Base-by-base conservation (phyloP, 1,284 basidiomycete genomes). In the Heterobasidion occidentale region DNA sequence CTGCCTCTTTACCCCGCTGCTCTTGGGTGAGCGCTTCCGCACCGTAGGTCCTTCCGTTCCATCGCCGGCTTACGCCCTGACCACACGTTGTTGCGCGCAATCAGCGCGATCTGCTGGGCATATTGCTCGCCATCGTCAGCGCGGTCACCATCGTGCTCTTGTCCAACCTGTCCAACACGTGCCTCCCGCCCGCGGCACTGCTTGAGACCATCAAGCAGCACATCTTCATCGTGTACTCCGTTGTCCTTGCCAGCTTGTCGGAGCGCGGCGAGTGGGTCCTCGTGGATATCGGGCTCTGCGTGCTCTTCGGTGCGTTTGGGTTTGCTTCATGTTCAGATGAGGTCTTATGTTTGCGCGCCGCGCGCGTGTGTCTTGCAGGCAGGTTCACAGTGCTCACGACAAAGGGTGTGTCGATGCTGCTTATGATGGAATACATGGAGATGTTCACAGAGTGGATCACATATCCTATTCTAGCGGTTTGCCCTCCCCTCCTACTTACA, bases 321-420 rank as follows among this genome's bases (percentile, higher is more conserved):
- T 47, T 47, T 6, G 7, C 12, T 47, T 27, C 7, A 3, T 47
- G 20, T 7, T 9, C 2, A 15, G n/a, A 36, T 36, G 50, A 36
- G 5, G 33, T 15, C 35, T 51, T 38, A 11, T 7, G 4, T 36
- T 34, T 36, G 17, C 34, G n/a, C 3, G 20, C 20, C 20, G 3
- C 20, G 20, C 20, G 3, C 20, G 33, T n/a, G 33, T 19, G 33
- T 17, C 15, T 50, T 7, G 6, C 59, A 88, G 93, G 94, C 33
- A 94, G 93, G 5, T 98, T 95, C 69, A 98, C 95, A 1, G 95
- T 98, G 0, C 76, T 99, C 3, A 86, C 92, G 0, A 98, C 96
- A 2, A 98, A 99, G 67, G 95, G 91, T 1, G 72, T 97, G 44
- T 95, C 93, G 12, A 92, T 90, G 1, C 75, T 99, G 36, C 72